Evolutionary conservation across 768 basidiomycete genomes (phyloP), one percentile per base, ranked within the genome.

Genomic region (Porphyrellus cyaneotinctus): DNA sequence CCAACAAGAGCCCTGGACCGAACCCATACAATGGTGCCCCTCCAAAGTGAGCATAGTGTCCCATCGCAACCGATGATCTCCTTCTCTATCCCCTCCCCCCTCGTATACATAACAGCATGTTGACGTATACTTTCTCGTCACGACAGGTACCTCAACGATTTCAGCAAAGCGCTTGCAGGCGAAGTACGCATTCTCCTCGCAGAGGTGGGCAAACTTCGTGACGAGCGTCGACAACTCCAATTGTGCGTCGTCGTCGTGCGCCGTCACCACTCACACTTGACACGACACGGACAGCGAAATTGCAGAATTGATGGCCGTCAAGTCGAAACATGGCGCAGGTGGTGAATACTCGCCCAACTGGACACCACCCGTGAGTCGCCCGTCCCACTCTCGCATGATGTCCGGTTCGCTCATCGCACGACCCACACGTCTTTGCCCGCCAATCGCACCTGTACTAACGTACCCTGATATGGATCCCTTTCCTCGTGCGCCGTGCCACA

Each of bases 321-420:
- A 89, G 66, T 83, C 88, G 18, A 91, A 92, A 67, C 85, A 89
- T 65, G 85, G 88, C 18, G 78, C 84, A 2, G 88, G 85, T 33
- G 89, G 88, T 22, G 87, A 90, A 58, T 91, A 84, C 64, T 75
- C 82, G 22, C 83, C 86, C 17, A 83, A 85, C 49, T 92, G 89
- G 90, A 72, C 72, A 43, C 84, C 83, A 20, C 75, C 77, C 60
- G 86, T 84, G 58, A 58, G 73, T 61, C 15, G 43, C 28, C 41
- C 33, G 12, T 24, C 11, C 18, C 30, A 18, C 17, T 15, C 43
- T 23, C 13, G n/a, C 13, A 38, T 41, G 4, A 28, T 9, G 26
- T 28, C 26, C 9, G 5, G 38, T 43, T 48, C 11, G 43, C 49
- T 18, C 43, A 42, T 51, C 53, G 22, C 32, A 35, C 31, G 18